Evolutionary conservation across 352 stramenopile species (phyloP).

Genomic region (Blastocystis sp.): DNA sequence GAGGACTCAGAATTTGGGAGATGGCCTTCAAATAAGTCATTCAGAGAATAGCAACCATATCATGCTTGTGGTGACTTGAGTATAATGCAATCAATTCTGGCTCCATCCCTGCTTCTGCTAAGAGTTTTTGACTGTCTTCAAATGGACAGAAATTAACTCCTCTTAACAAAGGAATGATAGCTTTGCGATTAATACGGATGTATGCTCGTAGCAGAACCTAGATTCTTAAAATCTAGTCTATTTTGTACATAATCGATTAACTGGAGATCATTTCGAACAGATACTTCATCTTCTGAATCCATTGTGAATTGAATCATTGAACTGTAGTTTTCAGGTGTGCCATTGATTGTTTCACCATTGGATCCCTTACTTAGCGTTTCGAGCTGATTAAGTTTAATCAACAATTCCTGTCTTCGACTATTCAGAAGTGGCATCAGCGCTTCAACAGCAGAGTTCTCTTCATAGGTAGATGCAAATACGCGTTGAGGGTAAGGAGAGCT

Average conservation of each 20-base stretch:
- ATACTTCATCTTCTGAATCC: neutral
- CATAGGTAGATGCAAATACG: neutral
- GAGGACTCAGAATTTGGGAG: neutral
- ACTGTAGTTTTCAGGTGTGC: neutral
- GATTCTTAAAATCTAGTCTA: neutral
- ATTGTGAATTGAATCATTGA: neutral
- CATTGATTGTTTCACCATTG: neutral
- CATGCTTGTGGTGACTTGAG: neutral
- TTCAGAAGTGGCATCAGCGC: constrained; percentile 16
- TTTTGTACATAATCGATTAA: neutral
- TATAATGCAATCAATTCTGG: neutral
- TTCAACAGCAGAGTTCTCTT: constrained; percentile 8
- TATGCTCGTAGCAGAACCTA: constrained; percentile 1
- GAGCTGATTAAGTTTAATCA: neutral
- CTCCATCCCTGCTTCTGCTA: constrained; percentile 8
- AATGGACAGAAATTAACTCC: neutral
- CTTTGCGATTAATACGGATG: neutral
- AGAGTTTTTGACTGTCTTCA: neutral
- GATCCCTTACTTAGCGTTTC: neutral
- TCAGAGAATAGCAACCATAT: neutral
- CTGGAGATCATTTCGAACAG: neutral
- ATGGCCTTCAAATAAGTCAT: neutral
- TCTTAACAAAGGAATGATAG: neutral
- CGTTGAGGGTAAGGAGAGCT: constrained; percentile 9
- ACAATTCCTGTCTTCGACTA: neutral